Evolutionary conservation across 108 stramenopile genomes (phyloP).

Genomic region (Nannochloropsis gaditana): DNA sequence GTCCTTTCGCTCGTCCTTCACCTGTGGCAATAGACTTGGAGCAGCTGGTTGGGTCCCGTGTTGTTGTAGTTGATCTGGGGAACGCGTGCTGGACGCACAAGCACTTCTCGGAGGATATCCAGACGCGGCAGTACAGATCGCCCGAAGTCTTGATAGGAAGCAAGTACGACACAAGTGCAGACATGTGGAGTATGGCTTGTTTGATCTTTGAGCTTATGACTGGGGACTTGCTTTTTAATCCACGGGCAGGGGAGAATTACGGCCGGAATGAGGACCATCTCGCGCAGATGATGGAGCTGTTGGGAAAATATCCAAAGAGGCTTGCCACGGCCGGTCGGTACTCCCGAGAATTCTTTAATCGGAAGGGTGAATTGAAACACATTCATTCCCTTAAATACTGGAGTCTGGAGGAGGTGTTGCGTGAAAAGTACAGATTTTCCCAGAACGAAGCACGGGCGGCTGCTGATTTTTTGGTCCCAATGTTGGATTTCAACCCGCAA

Average conservation of each 20-base stretch:
- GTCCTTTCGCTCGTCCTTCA: not conserved
- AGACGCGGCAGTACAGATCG: conserved; percentile 92
- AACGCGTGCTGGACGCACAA: conserved; percentile 96
- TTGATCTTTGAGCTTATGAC: conserved; percentile 94
- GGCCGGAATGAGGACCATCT: conserved; percentile 94
- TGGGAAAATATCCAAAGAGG: conserved; percentile 88
- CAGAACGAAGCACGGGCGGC: not conserved
- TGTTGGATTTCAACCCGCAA: not conserved
- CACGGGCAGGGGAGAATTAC: conserved; percentile 60
- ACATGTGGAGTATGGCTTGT: conserved; percentile 97
- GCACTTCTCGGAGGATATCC: conserved; percentile 97
- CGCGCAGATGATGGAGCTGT: conserved; percentile 93
- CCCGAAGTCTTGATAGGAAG: conserved; percentile 73
- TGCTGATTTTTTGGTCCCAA: not conserved
- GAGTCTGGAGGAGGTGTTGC: conserved; percentile 79
- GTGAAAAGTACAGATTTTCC: not conserved
- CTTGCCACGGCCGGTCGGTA: conserved; percentile 63
- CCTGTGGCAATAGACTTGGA: not conserved
- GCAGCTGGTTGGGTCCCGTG: not conserved
- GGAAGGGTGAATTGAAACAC: conserved; percentile 88
- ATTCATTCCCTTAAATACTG: conserved; percentile 95
- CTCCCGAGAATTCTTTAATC: conserved; percentile 89
- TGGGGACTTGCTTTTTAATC: conserved; percentile 95
- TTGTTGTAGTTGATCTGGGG: conserved; percentile 84
- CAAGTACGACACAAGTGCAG: conserved; percentile 75